Conservation (phyloP, 805 yeast genomes). For the Monosporozyma aquatica region DNA sequence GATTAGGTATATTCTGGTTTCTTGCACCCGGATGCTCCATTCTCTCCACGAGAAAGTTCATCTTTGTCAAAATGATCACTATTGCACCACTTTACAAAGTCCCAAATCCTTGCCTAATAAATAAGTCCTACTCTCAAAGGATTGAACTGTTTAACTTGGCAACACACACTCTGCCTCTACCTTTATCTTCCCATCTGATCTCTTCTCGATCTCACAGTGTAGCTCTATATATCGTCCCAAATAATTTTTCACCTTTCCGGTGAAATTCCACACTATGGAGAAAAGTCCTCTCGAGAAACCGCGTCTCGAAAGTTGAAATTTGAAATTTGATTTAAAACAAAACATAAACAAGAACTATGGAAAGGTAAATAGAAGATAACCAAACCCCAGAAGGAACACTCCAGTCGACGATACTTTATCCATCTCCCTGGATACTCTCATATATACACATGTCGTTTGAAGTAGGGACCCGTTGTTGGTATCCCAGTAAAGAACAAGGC, state of each 20-base stretch:
- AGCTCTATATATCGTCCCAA: no score
- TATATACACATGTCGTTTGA: conserved; percentile 31
- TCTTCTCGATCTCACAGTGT: no score
- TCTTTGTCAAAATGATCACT: no score
- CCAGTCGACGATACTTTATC: no score
- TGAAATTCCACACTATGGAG: no score
- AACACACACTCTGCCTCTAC: no score
- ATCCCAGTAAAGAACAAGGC: conserved; percentile 58
- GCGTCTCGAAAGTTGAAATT: not conserved
- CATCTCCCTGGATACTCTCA: not conserved
- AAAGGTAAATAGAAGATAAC: not conserved
- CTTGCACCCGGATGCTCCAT: conserved; percentile 7
- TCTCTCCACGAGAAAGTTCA: conserved; percentile 10
- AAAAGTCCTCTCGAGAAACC: not conserved
- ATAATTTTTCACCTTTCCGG: no score
- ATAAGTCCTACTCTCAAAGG: no score
- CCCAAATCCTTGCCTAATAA: no score
- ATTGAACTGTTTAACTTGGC: no score
- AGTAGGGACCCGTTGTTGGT: conserved; percentile 67
- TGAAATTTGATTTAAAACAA: not conserved
- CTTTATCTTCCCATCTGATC: no score
- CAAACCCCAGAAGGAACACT: no score
- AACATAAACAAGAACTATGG: not conserved
- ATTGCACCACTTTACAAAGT: not conserved
- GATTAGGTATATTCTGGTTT: not conserved